Evolutionary conservation across 2,329 filamentous ascomycete genomes (phyloP).

Genomic region (Pochonia chlamydosporia): DNA sequence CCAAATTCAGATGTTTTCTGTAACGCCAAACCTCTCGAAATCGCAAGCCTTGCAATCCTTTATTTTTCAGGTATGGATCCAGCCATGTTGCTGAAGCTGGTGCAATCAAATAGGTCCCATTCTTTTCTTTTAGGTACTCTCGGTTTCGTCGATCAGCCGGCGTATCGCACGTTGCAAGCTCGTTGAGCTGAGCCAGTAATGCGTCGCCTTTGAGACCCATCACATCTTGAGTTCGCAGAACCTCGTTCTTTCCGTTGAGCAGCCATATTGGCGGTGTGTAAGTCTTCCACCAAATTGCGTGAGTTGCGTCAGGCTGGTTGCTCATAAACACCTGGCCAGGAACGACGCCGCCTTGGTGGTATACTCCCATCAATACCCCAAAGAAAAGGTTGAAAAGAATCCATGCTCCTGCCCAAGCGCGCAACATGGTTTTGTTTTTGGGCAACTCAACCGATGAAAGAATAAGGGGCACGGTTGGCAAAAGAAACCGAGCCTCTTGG

Average conservation of each 20-base stretch:
- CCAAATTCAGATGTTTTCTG: constrained; percentile 64
- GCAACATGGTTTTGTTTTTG: constrained; percentile 40
- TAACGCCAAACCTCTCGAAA: constrained; percentile 69
- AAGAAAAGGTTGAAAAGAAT: constrained; percentile 63
- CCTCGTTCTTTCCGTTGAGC: constrained; percentile 67
- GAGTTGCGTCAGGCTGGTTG: constrained; percentile 60
- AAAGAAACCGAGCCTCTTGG: constrained; percentile 73
- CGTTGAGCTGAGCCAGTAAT: constrained; percentile 53
- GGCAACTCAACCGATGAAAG: constrained; percentile 68
- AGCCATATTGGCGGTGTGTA: constrained; percentile 79
- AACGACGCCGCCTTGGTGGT: constrained; percentile 75
- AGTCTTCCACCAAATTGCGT: constrained; percentile 80
- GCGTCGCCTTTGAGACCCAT: constrained; percentile 63
- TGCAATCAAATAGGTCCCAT: constrained; percentile 65
- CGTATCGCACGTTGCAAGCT: constrained; percentile 57
- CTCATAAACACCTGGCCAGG: constrained; percentile 71
- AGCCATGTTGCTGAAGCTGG: constrained; percentile 67
- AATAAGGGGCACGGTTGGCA: constrained; percentile 71
- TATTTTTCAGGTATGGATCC: constrained; percentile 55
- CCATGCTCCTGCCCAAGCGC: constrained; percentile 58
- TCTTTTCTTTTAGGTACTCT: constrained; percentile 54
- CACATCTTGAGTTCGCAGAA: constrained; percentile 64
- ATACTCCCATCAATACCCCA: constrained; percentile 70
- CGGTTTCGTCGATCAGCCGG: constrained; percentile 48
- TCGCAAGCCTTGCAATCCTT: constrained; percentile 51